Evolutionary conservation across 1,139 yeast genomes (phyloP), one percentile per base, ranked within the genome.

Genomic region (Blastobotrys persicus): DNA sequence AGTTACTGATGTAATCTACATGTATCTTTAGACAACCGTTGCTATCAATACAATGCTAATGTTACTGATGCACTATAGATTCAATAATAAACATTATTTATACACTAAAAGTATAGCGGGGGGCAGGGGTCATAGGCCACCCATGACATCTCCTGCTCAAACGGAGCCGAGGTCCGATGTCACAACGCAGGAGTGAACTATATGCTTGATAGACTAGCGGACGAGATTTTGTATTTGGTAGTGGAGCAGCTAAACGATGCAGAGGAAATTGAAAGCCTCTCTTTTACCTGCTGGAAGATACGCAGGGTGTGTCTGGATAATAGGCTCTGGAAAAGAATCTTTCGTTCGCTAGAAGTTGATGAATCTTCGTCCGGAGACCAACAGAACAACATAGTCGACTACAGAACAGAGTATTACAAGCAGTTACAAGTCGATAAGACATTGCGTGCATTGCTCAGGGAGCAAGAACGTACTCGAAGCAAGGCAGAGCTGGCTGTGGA

Each of bases 181-280:
- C 9, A 9, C 9, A 23, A 23, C 9, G 9, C 5, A 23, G 28
- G 9, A 6, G 9, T 23, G 41, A 18, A 7, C 18, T 37, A 11
- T n/a, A 37, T 37, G 41, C 41, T 37, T 37, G 41, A 37, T 37
- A 18, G 28, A 12, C 41, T 37, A 6, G 28, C 41, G 5, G 41
- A 37, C 41, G 41, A 37, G 41, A 18, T 37, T 9, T 4, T 37
- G 19, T 37, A 9, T 37, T 28, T 37, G 7, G 41, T 37, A 12
- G 14, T 37, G 41, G 19, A 37, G 28, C 17, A 37, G 17, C 19
- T 37, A 9, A n/a, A 14, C 5, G 5, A 11, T 12, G 41, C 41
- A n/a, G 41, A 37, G 41, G 28, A 18, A 13, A 26, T 37, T 5
- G 41, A 37, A 12, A 37, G 5, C 6, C 13, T 23, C 28, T 37